Conservation (phyloP, 352 stramenopile species). For the Pythium sp. region DNA sequence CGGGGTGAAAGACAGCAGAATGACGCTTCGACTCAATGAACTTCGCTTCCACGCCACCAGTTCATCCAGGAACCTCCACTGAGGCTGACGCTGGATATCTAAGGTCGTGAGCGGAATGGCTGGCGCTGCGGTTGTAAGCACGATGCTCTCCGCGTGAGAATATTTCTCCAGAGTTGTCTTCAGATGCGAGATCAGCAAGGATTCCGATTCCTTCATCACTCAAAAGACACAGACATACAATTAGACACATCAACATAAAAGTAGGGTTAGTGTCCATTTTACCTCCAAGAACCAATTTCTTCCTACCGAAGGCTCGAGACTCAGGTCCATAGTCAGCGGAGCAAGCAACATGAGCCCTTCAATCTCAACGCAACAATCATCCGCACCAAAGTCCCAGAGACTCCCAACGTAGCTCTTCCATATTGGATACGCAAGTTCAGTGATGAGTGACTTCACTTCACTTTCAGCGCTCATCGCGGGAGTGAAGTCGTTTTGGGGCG, state of each 20-base stretch:
- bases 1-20: conserved; percentile 23
- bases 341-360: conserved; percentile 7
- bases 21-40: conserved; percentile 19
- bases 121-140: neutral
- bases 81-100: neutral
- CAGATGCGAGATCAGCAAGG: neutral
- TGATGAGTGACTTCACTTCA: neutral
- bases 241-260: neutral
- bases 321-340: neutral
- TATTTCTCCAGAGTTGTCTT: conserved; percentile 6
- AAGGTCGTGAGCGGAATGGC: neutral
- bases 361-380: neutral
- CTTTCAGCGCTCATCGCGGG: neutral
- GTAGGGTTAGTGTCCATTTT: neutral
- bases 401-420: conserved; percentile 15
- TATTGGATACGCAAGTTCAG: conserved; percentile 5
- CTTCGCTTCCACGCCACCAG: conserved; percentile 31
- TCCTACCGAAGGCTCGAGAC: neutral
- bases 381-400: neutral
- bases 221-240: neutral
- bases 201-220: conserved; percentile 4
- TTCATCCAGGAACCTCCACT: conserved; percentile 23
- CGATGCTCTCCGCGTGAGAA: neutral
- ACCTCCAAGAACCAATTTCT: neutral
- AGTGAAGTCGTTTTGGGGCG: neutral